Conservation (phyloP, 345 rosid species). For the Adansonia digitata region DNA sequence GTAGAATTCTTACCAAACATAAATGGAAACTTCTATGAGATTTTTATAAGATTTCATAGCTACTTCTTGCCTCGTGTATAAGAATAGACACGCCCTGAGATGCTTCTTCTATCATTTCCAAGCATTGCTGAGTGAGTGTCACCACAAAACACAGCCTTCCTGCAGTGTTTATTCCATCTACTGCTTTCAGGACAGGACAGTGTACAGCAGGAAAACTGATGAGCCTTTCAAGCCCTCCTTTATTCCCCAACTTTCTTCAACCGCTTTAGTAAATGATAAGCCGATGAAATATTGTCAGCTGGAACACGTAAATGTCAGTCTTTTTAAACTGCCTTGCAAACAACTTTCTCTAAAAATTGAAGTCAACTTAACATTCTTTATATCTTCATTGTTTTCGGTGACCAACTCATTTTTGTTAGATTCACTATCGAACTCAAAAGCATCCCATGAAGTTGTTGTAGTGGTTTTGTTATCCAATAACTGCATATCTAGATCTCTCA, state of each 20-base stretch:
- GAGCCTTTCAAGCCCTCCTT: constrained; percentile 51
- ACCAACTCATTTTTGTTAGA: constrained; percentile 4
- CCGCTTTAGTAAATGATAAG: constrained; percentile 35
- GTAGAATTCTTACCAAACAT: no score
- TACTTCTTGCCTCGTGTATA: constrained; percentile 79
- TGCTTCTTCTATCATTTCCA: constrained; percentile 59
- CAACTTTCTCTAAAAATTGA: constrained; percentile 41
- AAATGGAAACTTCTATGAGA: no score
- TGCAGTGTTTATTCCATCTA: constrained; percentile 54
- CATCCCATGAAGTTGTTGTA: constrained; percentile 48
- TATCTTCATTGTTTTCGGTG: background rate
- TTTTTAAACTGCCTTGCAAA: constrained; percentile 44
- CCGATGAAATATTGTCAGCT: constrained; percentile 32
- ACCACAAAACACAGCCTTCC: constrained; percentile 92
- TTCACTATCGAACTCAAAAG: constrained; percentile 32
- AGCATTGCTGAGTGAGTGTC: constrained; percentile 94
- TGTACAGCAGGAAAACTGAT: constrained; percentile 91
- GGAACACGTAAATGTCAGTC: constrained; percentile 9
- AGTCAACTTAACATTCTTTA: background rate
- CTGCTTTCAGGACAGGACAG: constrained; percentile 75
- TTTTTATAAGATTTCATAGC: no score
- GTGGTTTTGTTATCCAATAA: constrained; percentile 84
- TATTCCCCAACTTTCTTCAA: constrained; percentile 55
- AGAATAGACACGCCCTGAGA: constrained; percentile 78
- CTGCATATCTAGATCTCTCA: constrained; percentile 84